A percentile compares a stretch with the other conserved stretches of the same genome.
Conservation (phyloP, 2,329 filamentous ascomycete species). For the Rhynchosporium graminicola region DNA sequence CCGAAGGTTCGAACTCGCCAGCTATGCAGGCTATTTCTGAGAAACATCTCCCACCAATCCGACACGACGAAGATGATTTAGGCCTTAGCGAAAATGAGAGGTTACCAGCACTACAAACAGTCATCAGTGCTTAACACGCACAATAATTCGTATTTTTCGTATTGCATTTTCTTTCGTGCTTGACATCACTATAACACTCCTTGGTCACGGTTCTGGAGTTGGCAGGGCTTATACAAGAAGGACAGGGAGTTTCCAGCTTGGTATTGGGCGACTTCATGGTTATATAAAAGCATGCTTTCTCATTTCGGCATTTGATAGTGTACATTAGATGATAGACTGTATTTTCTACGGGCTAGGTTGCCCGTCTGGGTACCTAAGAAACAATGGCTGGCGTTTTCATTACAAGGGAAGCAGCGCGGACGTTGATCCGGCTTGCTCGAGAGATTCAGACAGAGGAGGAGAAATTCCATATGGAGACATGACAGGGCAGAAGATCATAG, state of each 20-base stretch:
- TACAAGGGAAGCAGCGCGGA: neutral
- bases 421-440: neutral
- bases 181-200: conserved; percentile 4
- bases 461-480: neutral
- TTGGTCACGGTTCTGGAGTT: conserved; percentile 11
- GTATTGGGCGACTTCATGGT: neutral
- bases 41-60: conserved; percentile 2
- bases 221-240: neutral
- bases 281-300: conserved; percentile 3
- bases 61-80: neutral
- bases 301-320: conserved; percentile 13
- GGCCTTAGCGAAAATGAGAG: conserved; percentile 9
- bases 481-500: neutral
- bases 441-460: neutral
- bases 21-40: conserved; percentile 14
- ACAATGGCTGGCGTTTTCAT: conserved; percentile 8
- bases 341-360: conserved; percentile 6
- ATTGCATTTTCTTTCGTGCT: conserved; percentile 1
- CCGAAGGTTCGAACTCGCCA: conserved; percentile 33
- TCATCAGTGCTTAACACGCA: conserved; percentile 6
- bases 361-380: neutral
- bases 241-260: neutral
- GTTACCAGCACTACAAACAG: conserved; percentile 11
- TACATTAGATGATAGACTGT: conserved; percentile 20
- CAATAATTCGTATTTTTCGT: neutral